These are phyloP conservation scores for Zostera marina DNA, from an alignment of 116 monocot species.

Conservation along the genomic window DNA sequence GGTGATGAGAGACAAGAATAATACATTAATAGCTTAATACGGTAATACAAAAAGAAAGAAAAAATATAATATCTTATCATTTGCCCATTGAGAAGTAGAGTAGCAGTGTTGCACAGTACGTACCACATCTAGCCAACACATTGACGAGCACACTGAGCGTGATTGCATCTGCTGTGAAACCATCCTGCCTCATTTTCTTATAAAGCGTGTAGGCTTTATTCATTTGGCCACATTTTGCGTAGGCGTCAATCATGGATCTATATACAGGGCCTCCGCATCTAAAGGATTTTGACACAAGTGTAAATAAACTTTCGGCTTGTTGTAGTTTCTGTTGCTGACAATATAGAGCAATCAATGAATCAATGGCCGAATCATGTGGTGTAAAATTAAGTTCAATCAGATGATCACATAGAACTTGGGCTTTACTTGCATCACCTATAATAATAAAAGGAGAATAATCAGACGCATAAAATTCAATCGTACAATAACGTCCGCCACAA, in stretches of 20 bases:
- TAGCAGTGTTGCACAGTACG: not conserved
- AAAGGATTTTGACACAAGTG: conserved; percentile 14
- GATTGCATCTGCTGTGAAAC: conserved; percentile 39
- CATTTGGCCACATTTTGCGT: conserved; percentile 46
- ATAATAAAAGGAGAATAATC: conserved; percentile 9
- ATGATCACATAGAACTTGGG: conserved; percentile 25
- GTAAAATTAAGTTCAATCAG: conserved; percentile 29
- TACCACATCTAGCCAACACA: conserved; percentile 56
- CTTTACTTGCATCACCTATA: conserved; percentile 44
- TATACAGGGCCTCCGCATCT: conserved; percentile 22
- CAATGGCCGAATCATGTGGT: conserved; percentile 40
- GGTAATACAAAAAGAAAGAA: too few relatives aligned
- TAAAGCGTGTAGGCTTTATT: conserved; percentile 45
- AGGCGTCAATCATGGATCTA: conserved; percentile 59
- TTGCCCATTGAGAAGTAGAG: not conserved
- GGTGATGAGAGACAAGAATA: too few relatives aligned
- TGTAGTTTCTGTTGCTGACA: conserved; percentile 28
- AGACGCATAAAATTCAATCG: too few relatives aligned
- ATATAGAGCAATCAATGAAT: conserved; percentile 53
- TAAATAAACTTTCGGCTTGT: conserved; percentile 41
- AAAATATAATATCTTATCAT: not conserved
- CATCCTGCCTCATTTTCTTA: conserved; percentile 26
- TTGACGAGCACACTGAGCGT: conserved; percentile 60
- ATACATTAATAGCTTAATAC: too few relatives aligned
- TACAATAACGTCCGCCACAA: too few relatives aligned